Percentiles rank a stretch among this genome's conserved stretches.
Evolutionary conservation across 352 stramenopile species (phyloP).

Genomic region (Phytophthora pluvialis): DNA sequence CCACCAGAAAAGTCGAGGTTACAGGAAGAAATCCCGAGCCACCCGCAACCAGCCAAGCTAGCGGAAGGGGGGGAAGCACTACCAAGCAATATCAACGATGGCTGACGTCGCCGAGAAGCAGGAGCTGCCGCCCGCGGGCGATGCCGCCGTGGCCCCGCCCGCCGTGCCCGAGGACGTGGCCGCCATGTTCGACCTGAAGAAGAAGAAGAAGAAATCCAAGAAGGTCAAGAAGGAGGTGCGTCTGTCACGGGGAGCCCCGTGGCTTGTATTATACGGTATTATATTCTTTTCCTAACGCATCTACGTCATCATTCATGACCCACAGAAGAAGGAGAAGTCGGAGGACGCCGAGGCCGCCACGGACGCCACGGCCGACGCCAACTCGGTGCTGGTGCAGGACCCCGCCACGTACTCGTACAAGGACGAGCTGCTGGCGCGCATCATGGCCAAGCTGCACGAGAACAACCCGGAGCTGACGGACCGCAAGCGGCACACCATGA

Average conservation of each 20-base stretch:
- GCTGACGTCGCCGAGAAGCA: slow-evolving; percentile 66
- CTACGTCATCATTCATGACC: not conserved
- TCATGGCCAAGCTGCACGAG: slow-evolving; percentile 94
- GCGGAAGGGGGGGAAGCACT: slow-evolving; percentile 22
- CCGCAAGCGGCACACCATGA: slow-evolving; percentile 94
- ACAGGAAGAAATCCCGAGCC: slow-evolving; percentile 31
- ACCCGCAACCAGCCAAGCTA: slow-evolving; percentile 33
- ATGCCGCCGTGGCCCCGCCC: slow-evolving; percentile 50
- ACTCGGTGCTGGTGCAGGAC: slow-evolving; percentile 84
- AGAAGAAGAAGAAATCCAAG: slow-evolving; percentile 94
- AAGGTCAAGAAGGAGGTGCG: slow-evolving; percentile 89
- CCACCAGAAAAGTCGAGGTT: slow-evolving; percentile 54
- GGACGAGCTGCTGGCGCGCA: slow-evolving; percentile 94
- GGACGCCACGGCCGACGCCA: slow-evolving; percentile 42
- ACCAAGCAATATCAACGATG: slow-evolving; percentile 40
- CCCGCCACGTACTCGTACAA: slow-evolving; percentile 95
- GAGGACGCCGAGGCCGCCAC: slow-evolving; percentile 31
- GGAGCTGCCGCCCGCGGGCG: slow-evolving; percentile 39
- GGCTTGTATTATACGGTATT: not conserved
- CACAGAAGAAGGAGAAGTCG: slow-evolving; percentile 68
- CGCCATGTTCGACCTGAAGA: slow-evolving; percentile 90
- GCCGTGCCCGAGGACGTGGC: slow-evolving; percentile 86
- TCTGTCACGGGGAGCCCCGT: not conserved
- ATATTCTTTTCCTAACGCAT: slow-evolving; percentile 22
- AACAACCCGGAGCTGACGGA: slow-evolving; percentile 97